Evolutionary conservation across 2,329 filamentous ascomycete species (phyloP).

Genomic region (Trichoderma sp.): DNA sequence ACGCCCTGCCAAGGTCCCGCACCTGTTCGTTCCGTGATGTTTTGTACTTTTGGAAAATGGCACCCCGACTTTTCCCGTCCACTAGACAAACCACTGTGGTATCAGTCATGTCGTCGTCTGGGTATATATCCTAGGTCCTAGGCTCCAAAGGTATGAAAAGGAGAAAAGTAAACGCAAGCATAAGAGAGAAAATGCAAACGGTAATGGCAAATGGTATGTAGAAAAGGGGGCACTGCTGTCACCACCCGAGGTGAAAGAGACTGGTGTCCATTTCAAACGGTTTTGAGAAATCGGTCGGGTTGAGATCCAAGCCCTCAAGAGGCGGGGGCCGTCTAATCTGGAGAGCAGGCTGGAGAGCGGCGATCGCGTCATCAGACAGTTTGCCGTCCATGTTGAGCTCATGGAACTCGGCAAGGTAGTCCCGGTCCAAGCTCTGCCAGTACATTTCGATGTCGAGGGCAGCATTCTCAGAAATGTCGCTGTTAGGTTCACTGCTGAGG

Average conservation of each 20-base stretch:
- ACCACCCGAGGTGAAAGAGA: no score
- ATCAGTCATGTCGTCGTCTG: constrained; percentile 33
- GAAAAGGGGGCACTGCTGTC: not conserved
- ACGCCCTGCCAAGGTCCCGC: constrained; percentile 16
- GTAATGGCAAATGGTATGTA: constrained; percentile 1
- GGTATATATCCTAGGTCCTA: constrained; percentile 39
- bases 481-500: constrained; percentile 60
- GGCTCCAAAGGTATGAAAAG: constrained; percentile 28
- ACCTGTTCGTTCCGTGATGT: not conserved
- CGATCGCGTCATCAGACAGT: constrained; percentile 21
- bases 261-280: constrained; percentile 47
- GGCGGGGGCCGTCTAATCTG: constrained; percentile 32
- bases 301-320: constrained; percentile 53
- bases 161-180: constrained; percentile 2
- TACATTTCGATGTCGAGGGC: constrained; percentile 56
- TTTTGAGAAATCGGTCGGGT: constrained; percentile 54
- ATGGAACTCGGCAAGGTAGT: constrained; percentile 49
- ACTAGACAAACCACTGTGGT: constrained; percentile 24
- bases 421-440: constrained; percentile 54
- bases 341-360: constrained; percentile 38
- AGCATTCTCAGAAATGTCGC: constrained; percentile 61
- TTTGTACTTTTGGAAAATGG: not conserved
- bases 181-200: constrained; percentile 25
- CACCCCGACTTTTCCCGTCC: constrained; percentile 8
- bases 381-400: constrained; percentile 36